Evolutionary conservation across 805 yeast species (phyloP).

Genomic region (Lipomyces japonicus): DNA sequence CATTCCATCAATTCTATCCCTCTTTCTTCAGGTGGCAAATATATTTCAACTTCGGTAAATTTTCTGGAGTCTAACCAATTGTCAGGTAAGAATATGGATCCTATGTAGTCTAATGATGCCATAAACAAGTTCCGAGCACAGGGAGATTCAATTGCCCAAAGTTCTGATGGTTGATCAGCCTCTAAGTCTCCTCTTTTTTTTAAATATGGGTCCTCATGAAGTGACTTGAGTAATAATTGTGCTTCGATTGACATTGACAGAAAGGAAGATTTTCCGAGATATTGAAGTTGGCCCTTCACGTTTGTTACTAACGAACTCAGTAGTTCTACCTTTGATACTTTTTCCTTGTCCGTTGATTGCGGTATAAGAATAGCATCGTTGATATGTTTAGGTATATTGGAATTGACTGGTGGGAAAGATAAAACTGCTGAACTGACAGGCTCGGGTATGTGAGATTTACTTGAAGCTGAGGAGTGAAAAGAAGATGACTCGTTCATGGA

Average conservation of each 20-base stretch:
- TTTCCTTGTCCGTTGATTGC: not conserved
- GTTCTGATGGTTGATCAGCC: not conserved
- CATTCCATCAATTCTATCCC: slow-evolving; percentile 6
- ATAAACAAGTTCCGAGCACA: slow-evolving; percentile 4
- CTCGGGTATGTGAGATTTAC: not conserved
- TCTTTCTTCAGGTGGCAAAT: slow-evolving; percentile 1
- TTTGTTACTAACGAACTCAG: slow-evolving; percentile 11
- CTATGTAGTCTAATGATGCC: slow-evolving; percentile 17
- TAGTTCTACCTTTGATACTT: not conserved
- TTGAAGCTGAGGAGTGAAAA: not conserved
- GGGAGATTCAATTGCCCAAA: not conserved
- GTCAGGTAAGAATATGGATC: slow-evolving; percentile 1
- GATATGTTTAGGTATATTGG: not conserved
- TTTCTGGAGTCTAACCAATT: slow-evolving; percentile 14
- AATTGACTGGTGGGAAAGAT: not conserved
- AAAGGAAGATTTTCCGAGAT: slow-evolving; percentile 19
- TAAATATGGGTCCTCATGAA: not conserved
- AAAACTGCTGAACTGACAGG: not conserved
- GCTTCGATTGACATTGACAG: slow-evolving; percentile 22
- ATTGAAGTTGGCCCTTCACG: slow-evolving; percentile 12
- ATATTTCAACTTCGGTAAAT: not conserved
- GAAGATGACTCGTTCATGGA: not conserved
- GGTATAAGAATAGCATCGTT: not conserved
- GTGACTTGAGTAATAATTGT: slow-evolving; percentile 5
- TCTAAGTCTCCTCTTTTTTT: not conserved